phyloP scores from a whole-genome alignment of 306 rosid genomes.

The Acacia crassicarpa region DNA sequence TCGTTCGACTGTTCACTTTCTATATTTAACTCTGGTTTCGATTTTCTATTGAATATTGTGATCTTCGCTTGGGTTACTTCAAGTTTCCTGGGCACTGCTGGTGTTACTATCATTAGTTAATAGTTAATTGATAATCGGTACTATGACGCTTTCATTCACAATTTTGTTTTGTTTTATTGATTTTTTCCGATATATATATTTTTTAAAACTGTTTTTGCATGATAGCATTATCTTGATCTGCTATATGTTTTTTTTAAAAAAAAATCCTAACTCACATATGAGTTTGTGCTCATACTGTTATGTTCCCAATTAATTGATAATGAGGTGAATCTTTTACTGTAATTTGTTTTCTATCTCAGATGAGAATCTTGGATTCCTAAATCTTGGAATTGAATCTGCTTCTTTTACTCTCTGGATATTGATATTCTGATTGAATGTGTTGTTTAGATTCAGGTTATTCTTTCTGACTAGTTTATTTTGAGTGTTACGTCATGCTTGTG shows the following conservation, averaged over 20 bases:
- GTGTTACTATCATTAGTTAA: background rate
- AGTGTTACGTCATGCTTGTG: too few species aligned
- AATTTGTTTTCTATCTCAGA: slow-evolving; percentile 12
- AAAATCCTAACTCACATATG: background rate
- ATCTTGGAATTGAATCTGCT: slow-evolving; percentile 24
- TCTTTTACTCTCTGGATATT: slow-evolving; percentile 20
- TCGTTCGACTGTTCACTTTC: slow-evolving; percentile 6
- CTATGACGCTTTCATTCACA: slow-evolving; percentile 13
- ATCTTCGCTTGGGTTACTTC: slow-evolving; percentile 4
- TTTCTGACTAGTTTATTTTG: too few species aligned
- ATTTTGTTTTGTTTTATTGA: slow-evolving; percentile 13
- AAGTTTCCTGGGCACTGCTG: background rate
- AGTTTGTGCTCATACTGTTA: background rate
- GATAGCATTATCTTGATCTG: slow-evolving; percentile 4
- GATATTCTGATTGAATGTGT: too few species aligned
- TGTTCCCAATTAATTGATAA: background rate
- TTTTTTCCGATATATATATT: background rate
- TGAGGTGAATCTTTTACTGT: slow-evolving; percentile 21
- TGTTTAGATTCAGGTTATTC: too few species aligned
- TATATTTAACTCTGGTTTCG: background rate
- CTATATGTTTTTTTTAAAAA: background rate
- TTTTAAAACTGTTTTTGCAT: background rate
- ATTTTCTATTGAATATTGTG: background rate
- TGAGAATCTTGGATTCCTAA: slow-evolving; percentile 9
- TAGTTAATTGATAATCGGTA: slow-evolving; percentile 6